Evolutionary conservation across 257 asterid species (phyloP).

Genomic region (Solanum dulcamara): DNA sequence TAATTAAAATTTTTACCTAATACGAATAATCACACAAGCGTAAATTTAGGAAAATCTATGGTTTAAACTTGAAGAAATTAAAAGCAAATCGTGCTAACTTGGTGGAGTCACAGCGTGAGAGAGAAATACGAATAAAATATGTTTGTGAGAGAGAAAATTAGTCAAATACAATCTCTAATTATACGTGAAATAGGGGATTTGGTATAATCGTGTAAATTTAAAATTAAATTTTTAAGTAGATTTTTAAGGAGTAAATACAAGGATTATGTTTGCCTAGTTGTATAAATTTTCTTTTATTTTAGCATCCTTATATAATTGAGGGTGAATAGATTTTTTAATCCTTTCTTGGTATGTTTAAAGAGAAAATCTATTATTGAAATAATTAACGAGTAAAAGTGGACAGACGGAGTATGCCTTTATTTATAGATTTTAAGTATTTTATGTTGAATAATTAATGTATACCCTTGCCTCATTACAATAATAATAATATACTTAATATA

Average conservation of each 20-base stretch:
- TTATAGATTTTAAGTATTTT: too few species aligned
- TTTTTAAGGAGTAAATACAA: background rate
- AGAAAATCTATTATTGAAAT: too few species aligned
- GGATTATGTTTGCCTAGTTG: background rate
- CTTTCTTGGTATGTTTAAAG: too few species aligned
- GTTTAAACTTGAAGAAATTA: background rate
- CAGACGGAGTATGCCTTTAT: too few species aligned
- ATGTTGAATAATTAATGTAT: too few species aligned
- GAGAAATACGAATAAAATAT: background rate
- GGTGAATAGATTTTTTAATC: too few species aligned
- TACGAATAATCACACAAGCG: background rate
- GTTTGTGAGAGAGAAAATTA: background rate
- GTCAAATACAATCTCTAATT: background rate
- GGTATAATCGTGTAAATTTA: background rate
- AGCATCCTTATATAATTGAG: background rate
- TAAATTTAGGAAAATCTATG: background rate
- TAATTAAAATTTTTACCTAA: background rate
- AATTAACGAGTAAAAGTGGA: too few species aligned
- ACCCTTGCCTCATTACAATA: too few species aligned
- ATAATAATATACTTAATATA: too few species aligned
- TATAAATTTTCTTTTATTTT: background rate
- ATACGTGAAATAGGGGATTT: background rate
- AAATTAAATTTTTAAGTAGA: too few species aligned
- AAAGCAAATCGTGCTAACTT: background rate
- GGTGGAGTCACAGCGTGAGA: background rate